These are phyloP conservation scores for Chaetomium tenue DNA, from an alignment of 495 filamentous ascomycete genomes.

Conservation along the genomic window DNA sequence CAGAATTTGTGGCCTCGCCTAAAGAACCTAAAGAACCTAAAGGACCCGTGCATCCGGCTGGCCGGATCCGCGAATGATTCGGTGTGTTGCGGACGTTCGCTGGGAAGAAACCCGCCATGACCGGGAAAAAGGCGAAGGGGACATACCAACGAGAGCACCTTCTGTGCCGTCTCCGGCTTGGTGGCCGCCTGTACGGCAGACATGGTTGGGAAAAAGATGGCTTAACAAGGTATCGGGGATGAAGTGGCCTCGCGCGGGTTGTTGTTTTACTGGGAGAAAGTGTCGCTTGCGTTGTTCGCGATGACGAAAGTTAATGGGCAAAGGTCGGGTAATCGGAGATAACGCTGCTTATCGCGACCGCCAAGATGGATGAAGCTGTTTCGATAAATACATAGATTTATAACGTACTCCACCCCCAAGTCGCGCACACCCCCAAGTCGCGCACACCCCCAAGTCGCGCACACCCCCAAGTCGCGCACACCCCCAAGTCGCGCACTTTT, in stretches of 20 bases:
- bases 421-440: no score
- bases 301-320: conserved; percentile 19
- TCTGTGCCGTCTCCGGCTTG: conserved; percentile 62
- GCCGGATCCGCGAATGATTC: not conserved
- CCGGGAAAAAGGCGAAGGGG: not conserved
- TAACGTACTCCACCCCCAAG: no score
- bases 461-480: no score
- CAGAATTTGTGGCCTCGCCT: not conserved
- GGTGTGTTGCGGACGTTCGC: not conserved
- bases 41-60: not conserved
- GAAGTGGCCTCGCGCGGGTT: not conserved
- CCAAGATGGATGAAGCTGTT: not conserved
- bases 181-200: conserved; percentile 50
- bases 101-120: not conserved
- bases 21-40: no score
- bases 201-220: conserved; percentile 33
- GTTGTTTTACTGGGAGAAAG: not conserved
- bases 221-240: not conserved
- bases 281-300: not conserved
- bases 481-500: no score
- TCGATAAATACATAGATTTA: conserved; percentile 6
- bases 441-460: no score
- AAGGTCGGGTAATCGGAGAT: conserved; percentile 8
- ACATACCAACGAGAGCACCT: conserved; percentile 69
- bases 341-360: conserved; percentile 8